phyloP scores from a whole-genome alignment of 805 yeast genomes.

The Wickerhamiella siamensis region DNA sequence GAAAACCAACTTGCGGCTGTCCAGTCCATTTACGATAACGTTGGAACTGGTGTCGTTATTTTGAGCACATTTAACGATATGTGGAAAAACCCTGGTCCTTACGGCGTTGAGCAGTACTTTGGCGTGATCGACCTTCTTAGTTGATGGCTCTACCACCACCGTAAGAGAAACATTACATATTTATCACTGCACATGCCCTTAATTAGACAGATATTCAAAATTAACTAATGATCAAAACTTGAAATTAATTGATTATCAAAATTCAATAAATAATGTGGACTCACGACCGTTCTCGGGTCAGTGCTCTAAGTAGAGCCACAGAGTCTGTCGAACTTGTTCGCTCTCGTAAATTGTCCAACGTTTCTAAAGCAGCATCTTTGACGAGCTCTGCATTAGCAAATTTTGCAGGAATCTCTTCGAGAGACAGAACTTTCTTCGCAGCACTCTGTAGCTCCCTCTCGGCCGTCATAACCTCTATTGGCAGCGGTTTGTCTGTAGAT shows the following conservation, averaged over 20 bases:
- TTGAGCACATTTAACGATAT: constrained; percentile 69
- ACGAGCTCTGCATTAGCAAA: background rate
- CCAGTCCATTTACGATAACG: constrained; percentile 40
- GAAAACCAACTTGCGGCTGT: constrained; percentile 65
- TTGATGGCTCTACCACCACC: too few relatives aligned
- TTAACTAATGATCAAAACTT: too few relatives aligned
- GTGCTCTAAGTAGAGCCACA: background rate
- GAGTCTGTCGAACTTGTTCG: background rate
- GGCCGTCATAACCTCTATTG: background rate
- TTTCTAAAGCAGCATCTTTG: background rate
- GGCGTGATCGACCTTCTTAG: constrained; percentile 33
- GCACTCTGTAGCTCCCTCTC: background rate
- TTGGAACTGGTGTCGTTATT: constrained; percentile 42
- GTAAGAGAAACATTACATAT: too few relatives aligned
- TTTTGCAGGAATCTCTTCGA: background rate
- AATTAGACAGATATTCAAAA: too few relatives aligned
- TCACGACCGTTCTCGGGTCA: background rate
- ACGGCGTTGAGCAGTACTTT: constrained; percentile 76
- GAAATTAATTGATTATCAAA: too few relatives aligned
- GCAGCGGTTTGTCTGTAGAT: too few relatives aligned
- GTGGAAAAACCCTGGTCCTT: constrained; percentile 78
- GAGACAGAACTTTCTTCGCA: background rate
- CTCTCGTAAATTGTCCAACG: background rate
- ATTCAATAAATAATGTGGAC: too few relatives aligned
- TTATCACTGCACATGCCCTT: too few relatives aligned